Evolutionary conservation across 306 rosid genomes (phyloP).

Genomic region (Fragaria ananassa): DNA sequence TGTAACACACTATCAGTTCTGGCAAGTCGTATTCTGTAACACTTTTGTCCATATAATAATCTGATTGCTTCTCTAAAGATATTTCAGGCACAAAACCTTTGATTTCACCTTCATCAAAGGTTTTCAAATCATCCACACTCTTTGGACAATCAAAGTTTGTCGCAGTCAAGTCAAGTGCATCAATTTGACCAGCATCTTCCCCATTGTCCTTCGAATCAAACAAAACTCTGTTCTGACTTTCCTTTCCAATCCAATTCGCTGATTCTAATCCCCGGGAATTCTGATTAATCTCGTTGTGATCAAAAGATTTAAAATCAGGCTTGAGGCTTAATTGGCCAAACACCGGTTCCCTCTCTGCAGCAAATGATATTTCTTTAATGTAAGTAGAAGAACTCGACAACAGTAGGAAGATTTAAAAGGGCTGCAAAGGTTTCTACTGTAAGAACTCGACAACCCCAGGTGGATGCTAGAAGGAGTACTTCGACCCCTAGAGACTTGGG

Average conservation of each 20-base stretch:
- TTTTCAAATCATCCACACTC: slow-evolving; percentile 25
- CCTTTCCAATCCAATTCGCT: slow-evolving; percentile 37
- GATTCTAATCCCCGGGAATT: slow-evolving; percentile 39
- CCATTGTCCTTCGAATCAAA: slow-evolving; percentile 33
- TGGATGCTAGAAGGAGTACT: not conserved
- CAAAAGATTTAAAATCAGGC: slow-evolving; percentile 43
- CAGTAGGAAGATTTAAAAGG: not conserved
- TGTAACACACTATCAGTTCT: slow-evolving; percentile 51
- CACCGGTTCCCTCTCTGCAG: slow-evolving; percentile 65
- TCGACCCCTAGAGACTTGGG: not conserved
- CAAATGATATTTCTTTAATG: slow-evolving; percentile 18
- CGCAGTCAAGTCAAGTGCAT: slow-evolving; percentile 23
- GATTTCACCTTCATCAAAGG: slow-evolving; percentile 19
- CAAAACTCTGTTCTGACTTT: slow-evolving; percentile 28
- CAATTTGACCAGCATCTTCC: slow-evolving; percentile 30
- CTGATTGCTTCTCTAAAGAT: slow-evolving; percentile 31
- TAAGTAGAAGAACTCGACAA: not conserved
- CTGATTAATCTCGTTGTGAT: slow-evolving; percentile 34
- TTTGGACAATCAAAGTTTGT: slow-evolving; percentile 22
- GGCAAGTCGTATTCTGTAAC: slow-evolving; percentile 58
- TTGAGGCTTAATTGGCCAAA: slow-evolving; percentile 42
- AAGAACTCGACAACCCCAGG: not conserved
- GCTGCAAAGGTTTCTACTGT: not conserved
- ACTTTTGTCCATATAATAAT: slow-evolving; percentile 50
- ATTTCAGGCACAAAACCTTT: slow-evolving; percentile 28